These are phyloP conservation scores for Penicillium longicatenatum DNA, from an alignment of 495 filamentous ascomycete species.

Conservation along the genomic window DNA sequence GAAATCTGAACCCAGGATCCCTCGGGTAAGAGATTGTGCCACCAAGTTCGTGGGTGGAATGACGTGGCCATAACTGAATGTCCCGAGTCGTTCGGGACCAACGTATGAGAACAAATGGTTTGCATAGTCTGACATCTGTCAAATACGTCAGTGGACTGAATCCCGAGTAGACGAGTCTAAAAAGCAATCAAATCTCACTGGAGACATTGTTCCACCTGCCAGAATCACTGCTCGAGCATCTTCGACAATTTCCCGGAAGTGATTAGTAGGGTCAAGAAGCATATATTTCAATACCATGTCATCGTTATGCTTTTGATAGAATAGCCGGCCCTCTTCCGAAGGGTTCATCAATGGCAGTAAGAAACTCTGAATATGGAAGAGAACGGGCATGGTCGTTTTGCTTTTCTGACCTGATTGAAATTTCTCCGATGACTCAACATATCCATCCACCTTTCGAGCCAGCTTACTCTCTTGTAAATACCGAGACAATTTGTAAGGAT, in stretches of 20 bases:
- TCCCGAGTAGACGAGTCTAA: neutral
- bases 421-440: conserved; percentile 63
- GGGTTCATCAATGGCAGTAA: conserved; percentile 83
- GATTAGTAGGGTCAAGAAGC: conserved; percentile 89
- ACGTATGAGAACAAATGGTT: conserved; percentile 83
- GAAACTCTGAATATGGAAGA: conserved; percentile 84
- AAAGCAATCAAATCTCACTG: conserved; percentile 43
- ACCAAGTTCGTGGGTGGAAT: conserved; percentile 81
- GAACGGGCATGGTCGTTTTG: conserved; percentile 62
- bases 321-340: conserved; percentile 83
- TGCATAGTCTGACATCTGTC: conserved; percentile 79
- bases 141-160: conserved; percentile 2
- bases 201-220: conserved; percentile 96
- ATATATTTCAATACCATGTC: conserved; percentile 77
- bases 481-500: conserved; percentile 80
- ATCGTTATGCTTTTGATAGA: conserved; percentile 62
- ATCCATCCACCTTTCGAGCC: conserved; percentile 91
- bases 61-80: conserved; percentile 92
- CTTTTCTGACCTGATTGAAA: conserved; percentile 30
- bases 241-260: conserved; percentile 86
- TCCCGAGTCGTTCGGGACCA: conserved; percentile 62
- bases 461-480: conserved; percentile 93
- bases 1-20: conserved; percentile 62
- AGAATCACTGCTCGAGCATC: conserved; percentile 87
- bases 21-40: conserved; percentile 63